Evolutionary conservation across 495 filamentous ascomycete species (phyloP), one percentile per base, ranked within the genome.

Genomic region (Podospora sp.): DNA sequence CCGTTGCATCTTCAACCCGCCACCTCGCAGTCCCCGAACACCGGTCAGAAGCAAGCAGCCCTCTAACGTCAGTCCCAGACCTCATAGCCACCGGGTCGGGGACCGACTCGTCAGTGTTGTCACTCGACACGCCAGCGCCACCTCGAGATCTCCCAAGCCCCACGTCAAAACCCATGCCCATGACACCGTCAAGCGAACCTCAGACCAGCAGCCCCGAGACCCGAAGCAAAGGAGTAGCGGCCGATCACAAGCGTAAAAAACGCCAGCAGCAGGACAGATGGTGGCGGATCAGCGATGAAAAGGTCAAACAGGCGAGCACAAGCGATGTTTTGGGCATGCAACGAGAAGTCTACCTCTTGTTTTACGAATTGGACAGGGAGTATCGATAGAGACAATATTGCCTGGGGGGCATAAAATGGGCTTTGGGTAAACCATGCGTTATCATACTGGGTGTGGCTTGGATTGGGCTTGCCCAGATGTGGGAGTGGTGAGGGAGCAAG

Each of bases 221-320:
- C 2, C 40, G 40, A 2, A 12, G 40, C 40, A 46, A 46, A 46
- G 40, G 40, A 6, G 12, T 14, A 18, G 12, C 22, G 6, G 20
- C 20, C 61, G 52, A 52, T 6, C 7, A 53, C 2, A 22, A 59
- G 21, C n/a, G 26, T 83, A 21, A 89, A 85, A 69, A 82, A 36
- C 85, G 82, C 66, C 89, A 89, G 71, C 86, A 81, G n/a, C 86
- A 80, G 63, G 85, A 91, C 71, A 85, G 91, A 21, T 99, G 95
- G 95, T 99, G 95, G 95, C 87, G 95, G 16, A 97, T 99, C 57
- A 97, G 94, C 49, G 95, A 99, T 74, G 95, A 98, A 40, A 97
- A 97, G 74, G 85, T 98, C 65, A 96, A 94, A 73, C 94, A 97
- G 73, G 89, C 92, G 65, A 95, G 91, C 77, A 98, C 93, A 2